Conservation (phyloP, 345 rosid genomes). For the Arabis hirsuta region DNA sequence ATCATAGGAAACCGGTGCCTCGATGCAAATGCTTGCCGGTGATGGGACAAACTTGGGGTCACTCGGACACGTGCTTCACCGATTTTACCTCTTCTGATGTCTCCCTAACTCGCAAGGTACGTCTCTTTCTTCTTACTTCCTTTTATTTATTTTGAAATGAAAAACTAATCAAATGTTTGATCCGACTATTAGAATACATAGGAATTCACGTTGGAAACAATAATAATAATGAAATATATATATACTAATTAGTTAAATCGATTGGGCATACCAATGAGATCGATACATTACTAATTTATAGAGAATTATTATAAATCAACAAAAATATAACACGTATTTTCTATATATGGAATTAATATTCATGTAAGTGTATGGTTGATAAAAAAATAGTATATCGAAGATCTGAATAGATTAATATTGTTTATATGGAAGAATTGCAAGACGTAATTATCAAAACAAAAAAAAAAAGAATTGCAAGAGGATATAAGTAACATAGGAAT, state of each 20-base stretch:
- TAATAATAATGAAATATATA: too few relatives aligned
- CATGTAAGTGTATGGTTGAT: too few relatives aligned
- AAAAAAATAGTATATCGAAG: too few relatives aligned
- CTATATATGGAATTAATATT: too few relatives aligned
- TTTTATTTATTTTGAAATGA: background rate
- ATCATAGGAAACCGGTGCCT: slow-evolving; percentile 80
- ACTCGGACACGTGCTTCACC: slow-evolving; percentile 72
- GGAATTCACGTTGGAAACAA: background rate
- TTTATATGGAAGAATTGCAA: too few relatives aligned
- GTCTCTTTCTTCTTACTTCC: background rate
- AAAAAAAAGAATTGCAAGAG: too few relatives aligned
- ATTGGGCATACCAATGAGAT: background rate
- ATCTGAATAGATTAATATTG: too few relatives aligned
- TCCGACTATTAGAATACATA: background rate
- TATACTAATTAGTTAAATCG: background rate
- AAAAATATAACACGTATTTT: too few relatives aligned
- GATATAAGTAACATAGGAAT: background rate
- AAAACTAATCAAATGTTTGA: too few relatives aligned
- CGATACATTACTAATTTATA: background rate
- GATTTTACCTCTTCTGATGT: slow-evolving; percentile 70
- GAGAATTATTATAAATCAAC: too few relatives aligned
- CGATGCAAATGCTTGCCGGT: slow-evolving; percentile 94
- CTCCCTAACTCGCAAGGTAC: slow-evolving; percentile 95
- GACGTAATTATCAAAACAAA: too few relatives aligned
- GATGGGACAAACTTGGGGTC: slow-evolving; percentile 68